phyloP scores from a whole-genome alignment of 768 basidiomycete species.

The Lyophyllum atratum region DNA sequence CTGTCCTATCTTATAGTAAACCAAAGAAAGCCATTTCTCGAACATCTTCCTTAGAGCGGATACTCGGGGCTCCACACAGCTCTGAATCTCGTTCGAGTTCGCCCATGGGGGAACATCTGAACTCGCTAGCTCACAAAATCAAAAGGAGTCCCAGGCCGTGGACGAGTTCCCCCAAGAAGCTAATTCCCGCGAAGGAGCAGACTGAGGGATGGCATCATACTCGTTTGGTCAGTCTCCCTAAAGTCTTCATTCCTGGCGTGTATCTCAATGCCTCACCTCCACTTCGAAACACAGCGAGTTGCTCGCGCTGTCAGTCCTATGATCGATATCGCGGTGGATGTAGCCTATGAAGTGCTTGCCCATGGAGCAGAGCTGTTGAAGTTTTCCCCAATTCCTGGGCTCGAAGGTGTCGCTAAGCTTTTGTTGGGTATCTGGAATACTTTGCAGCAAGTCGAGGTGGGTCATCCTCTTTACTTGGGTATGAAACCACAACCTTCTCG shows the following conservation, averaged over 20 bases:
- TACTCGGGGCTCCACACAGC: background rate
- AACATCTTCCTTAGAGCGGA: constrained; percentile 5
- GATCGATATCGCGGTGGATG: constrained; percentile 34
- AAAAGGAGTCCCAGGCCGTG: background rate
- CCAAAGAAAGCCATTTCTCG: background rate
- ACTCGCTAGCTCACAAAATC: background rate
- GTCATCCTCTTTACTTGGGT: constrained; percentile 22
- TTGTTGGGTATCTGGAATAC: constrained; percentile 67
- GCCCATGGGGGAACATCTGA: background rate
- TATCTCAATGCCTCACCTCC: background rate
- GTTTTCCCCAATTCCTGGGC: constrained; percentile 52
- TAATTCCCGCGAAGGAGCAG: background rate
- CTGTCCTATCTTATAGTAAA: background rate
- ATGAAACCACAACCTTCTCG: background rate
- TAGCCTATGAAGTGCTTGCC: constrained; percentile 37
- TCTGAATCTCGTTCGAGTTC: background rate
- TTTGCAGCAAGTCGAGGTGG: constrained; percentile 58
- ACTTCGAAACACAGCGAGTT: constrained; percentile 28
- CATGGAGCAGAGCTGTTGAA: constrained; percentile 37
- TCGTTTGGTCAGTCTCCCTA: background rate
- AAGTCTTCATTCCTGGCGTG: too few species aligned
- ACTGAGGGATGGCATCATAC: constrained; percentile 4
- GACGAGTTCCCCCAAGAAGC: constrained; percentile 3
- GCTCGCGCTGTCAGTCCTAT: constrained; percentile 31
- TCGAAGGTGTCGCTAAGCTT: constrained; percentile 49